These are phyloP conservation scores for Nothophytophthora sp. DNA, from an alignment of 352 stramenopile genomes.

Conservation along the genomic window DNA sequence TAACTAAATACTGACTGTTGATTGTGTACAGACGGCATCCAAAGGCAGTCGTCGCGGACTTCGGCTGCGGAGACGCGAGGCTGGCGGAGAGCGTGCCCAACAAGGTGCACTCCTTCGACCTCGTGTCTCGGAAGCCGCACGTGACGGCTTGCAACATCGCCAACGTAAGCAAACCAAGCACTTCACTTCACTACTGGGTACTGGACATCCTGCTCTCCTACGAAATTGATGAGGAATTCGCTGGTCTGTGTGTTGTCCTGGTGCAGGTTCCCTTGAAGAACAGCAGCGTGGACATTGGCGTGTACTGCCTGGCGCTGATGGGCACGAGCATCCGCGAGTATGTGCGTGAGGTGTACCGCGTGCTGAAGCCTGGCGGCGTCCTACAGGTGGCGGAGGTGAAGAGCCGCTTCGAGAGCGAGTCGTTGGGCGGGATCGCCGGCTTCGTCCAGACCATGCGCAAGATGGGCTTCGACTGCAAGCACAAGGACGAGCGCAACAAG, in stretches of 20 bases:
- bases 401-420: slow-evolving; percentile 77
- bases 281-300: slow-evolving; percentile 92
- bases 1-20: neutral
- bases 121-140: slow-evolving; percentile 91
- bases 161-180: slow-evolving; percentile 36
- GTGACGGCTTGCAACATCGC: slow-evolving; percentile 98
- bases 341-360: slow-evolving; percentile 94
- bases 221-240: too few species aligned
- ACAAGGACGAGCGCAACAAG: slow-evolving; percentile 82
- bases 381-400: slow-evolving; percentile 90
- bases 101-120: slow-evolving; percentile 98
- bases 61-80: slow-evolving; percentile 98
- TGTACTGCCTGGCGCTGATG: slow-evolving; percentile 99
- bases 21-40: slow-evolving; percentile 46
- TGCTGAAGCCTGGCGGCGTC: slow-evolving; percentile 93
- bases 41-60: slow-evolving; percentile 93
- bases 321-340: slow-evolving; percentile 97
- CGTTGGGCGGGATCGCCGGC: slow-evolving; percentile 60
- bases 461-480: slow-evolving; percentile 72
- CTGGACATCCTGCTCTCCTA: too few species aligned
- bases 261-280: slow-evolving; percentile 91
- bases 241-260: slow-evolving; percentile 8
- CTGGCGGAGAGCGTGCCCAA: slow-evolving; percentile 89
- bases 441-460: slow-evolving; percentile 62
- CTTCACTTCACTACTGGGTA: neutral